A percentile compares a stretch with the other conserved stretches of the same genome.
Evolutionary conservation across 352 stramenopile genomes (phyloP).

Genomic region (Phytophthora pini): DNA sequence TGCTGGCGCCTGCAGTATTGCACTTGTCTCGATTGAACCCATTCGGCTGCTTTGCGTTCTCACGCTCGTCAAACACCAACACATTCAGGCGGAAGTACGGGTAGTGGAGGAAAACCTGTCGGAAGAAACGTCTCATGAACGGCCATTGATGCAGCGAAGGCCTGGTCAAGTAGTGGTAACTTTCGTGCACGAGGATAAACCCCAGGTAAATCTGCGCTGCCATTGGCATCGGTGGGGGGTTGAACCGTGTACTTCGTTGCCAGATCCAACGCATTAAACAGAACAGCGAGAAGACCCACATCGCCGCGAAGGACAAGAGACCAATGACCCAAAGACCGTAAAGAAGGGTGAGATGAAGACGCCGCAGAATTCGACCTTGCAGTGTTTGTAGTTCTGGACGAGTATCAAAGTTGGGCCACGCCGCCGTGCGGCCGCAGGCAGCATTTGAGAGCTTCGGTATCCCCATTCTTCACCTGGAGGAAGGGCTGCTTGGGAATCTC

Average conservation of each 20-base stretch:
- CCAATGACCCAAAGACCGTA: constrained; percentile 39
- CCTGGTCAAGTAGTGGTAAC: constrained; percentile 42
- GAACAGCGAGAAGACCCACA: constrained; percentile 27
- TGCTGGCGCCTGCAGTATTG: constrained; percentile 4
- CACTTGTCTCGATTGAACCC: constrained; percentile 11
- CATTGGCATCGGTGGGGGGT: constrained; percentile 13
- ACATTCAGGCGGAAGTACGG: constrained; percentile 56
- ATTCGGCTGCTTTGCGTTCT: constrained; percentile 14
- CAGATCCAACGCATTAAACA: constrained; percentile 21
- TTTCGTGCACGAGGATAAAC: constrained; percentile 49
- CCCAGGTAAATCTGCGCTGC: constrained; percentile 36
- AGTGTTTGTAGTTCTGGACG: constrained; percentile 36
- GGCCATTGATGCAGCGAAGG: constrained; percentile 47
- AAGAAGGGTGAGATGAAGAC: constrained; percentile 34
- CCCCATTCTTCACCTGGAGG: background rate
- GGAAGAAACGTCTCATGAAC: constrained; percentile 40
- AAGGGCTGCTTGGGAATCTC: no score
- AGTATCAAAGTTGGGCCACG: constrained; percentile 30
- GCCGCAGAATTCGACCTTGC: constrained; percentile 38
- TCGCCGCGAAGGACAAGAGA: constrained; percentile 35
- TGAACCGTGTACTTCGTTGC: background rate
- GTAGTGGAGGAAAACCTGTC: constrained; percentile 51
- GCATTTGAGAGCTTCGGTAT: constrained; percentile 20
- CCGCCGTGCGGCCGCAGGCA: constrained; percentile 21
- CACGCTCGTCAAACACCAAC: constrained; percentile 50